These are phyloP conservation scores for Petunia hybrid DNA, from an alignment of 305 asterid species.

Conservation along the genomic window DNA sequence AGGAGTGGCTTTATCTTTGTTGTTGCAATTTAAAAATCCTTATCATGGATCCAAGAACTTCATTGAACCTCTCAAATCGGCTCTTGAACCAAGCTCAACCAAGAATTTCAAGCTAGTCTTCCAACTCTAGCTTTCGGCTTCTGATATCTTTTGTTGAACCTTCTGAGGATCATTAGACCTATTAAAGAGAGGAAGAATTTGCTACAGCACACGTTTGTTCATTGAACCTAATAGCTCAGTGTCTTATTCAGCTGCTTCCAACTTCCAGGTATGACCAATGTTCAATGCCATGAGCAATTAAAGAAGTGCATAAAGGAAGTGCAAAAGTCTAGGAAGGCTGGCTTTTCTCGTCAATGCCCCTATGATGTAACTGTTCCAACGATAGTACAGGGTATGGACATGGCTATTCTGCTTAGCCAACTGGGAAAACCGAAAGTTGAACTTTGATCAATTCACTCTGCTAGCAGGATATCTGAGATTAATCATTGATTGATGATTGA, in stretches of 20 bases:
- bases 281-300: conserved; percentile 93
- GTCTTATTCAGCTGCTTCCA: conserved; percentile 22
- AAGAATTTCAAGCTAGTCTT: too few relatives aligned
- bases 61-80: too few relatives aligned
- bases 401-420: conserved; percentile 88
- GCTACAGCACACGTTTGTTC: neutral
- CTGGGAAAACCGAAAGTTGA: conserved; percentile 73
- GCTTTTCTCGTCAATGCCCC: conserved; percentile 76
- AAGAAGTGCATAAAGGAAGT: conserved; percentile 89
- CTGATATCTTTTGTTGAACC: too few relatives aligned
- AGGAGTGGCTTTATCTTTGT: neutral
- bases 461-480: neutral
- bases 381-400: conserved; percentile 94
- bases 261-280: conserved; percentile 69
- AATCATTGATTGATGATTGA: conserved; percentile 5
- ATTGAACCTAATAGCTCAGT: neutral
- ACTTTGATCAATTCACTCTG: conserved; percentile 42
- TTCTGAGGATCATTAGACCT: neutral
- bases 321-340: conserved; percentile 80
- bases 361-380: conserved; percentile 88
- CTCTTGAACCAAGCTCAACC: too few relatives aligned
- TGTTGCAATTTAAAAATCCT: too few relatives aligned
- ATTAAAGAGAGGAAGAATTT: conserved; percentile 21
- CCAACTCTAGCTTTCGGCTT: too few relatives aligned
- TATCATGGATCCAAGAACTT: too few relatives aligned